Evolutionary conservation across 352 stramenopile genomes (phyloP), one percentile per base, ranked within the genome.

Genomic region (Phytophthora citrophthora): DNA sequence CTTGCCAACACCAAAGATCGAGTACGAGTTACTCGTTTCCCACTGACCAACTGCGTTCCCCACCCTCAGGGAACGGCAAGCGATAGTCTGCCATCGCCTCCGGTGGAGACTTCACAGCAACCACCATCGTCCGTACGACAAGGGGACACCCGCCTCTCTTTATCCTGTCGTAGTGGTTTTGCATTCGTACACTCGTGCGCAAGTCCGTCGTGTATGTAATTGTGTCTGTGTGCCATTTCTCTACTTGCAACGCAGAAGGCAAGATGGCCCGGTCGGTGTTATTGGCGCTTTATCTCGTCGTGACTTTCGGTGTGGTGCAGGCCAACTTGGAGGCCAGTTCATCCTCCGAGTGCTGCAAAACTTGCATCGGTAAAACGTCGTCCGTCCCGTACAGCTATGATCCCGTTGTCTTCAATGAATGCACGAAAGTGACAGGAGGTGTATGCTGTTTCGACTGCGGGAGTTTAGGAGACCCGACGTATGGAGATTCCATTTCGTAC

Each of bases 381-480:
- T 57, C 54, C 53, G 48, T 63, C 15, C 49, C 70, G n/a, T 92
- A 89, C 74, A 81, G 54, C 49, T 92, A 92, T 64, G 83, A 93
- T 63, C 83, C 83, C 13, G 32, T 89, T 4, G 58, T 93, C 16
- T 83, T 84, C 67, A 54, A 26, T 1, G 62, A 93, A 46, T 93
- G 83, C 60, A 64, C 70, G 29, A 70, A 57, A 10, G 71, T 70
- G 3, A 74, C 67, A 20, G 65, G 68, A 29, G 81, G 83, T 20
- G 68, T 93, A 18, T 93, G 83, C 54, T 93, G 83, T 72, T 93
- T 86, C 54, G 74, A 88, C 50, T 93, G 83, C 61, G 75, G 74
- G 5, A 70, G 46, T 10, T 74, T 82, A 31, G 77, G 77, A 10
- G 57, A 69, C 5, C 71, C 71, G 2, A 46, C 23, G 8, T 79